Percentiles rank a stretch among this genome's conserved stretches.
Evolutionary conservation across 2,329 filamentous ascomycete species (phyloP).

Genomic region (Hypoxylon sp.): DNA sequence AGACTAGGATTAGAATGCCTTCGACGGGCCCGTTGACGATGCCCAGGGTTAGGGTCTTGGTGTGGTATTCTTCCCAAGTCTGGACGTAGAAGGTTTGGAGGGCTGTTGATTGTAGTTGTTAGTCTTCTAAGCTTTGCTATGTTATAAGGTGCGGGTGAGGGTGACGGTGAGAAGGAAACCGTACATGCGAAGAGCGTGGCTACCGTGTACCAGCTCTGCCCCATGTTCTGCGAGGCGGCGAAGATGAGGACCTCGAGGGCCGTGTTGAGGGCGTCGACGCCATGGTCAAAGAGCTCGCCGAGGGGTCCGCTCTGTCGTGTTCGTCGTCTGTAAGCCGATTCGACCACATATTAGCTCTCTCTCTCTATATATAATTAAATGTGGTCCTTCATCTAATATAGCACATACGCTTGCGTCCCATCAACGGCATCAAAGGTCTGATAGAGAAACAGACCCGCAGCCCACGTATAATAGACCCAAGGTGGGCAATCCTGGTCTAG

Average conservation of each 20-base stretch:
- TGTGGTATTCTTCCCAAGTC: constrained; percentile 99
- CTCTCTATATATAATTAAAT: not conserved
- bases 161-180: not conserved
- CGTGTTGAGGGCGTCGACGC: constrained; percentile 96
- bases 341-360: constrained; percentile 32
- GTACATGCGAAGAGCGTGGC: constrained; percentile 86
- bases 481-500: constrained; percentile 92
- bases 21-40: constrained; percentile 95
- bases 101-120: constrained; percentile 63
- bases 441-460: constrained; percentile 90
- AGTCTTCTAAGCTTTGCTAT: constrained; percentile 16
- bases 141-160: not conserved
- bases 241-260: constrained; percentile 94
- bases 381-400: not conserved
- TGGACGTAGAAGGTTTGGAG: constrained; percentile 98
- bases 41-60: constrained; percentile 92
- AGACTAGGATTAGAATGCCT: constrained; percentile 86
- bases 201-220: constrained; percentile 91
- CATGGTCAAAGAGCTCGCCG: constrained; percentile 97
- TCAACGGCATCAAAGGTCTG: constrained; percentile 99
- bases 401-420: constrained; percentile 86
- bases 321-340: constrained; percentile 72
- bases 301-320: constrained; percentile 94
- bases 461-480: constrained; percentile 97
- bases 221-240: constrained; percentile 91